Evolutionary conservation across 2,329 filamentous ascomycete species (phyloP), one percentile per base, ranked within the genome.

Genomic region (Stemphylium lycopersici): DNA sequence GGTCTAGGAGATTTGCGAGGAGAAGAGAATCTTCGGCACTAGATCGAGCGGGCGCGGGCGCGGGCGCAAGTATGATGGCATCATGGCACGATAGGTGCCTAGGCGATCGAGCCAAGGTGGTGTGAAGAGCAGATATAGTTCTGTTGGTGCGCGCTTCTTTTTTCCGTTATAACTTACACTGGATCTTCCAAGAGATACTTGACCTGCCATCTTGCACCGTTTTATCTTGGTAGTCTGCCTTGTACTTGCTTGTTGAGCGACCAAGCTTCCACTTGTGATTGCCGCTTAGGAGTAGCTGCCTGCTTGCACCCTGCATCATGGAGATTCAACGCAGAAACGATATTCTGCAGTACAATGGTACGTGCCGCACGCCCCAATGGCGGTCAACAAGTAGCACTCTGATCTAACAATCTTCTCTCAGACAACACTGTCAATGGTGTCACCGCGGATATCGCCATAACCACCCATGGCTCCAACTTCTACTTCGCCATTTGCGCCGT

Each of bases 401-500:
- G 31, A 20, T 29, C 40, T 26, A 26, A 36, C 4, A 6, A 12
- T 37, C 3, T n/a, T 39, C 8, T 24, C 8, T 24, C 34, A 77
- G 76, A 62, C 58, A 76, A 77, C 55, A 77, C 76, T 12, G 78
- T 79, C 53, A 80, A 80, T 56, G 81, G 80, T 56, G 54, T 44
- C 6, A 68, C 63, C 2, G 80, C 80, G 13, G 78, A 87, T 65
- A 82, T 88, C 36, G 77, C 77, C 58, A 86, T 88, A 63, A 87
- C 84, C 10, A 76, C 71, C 15, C 83, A 74, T 65, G 87, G 84
- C 12, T 87, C 84, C 1, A 79, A 87, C 69, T 87, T 83, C 77
- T 87, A 87, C 66, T 89, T 82, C 74, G 76, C 86, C 6, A 81
- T 88, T 13, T 84, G 79, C 57, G 81, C 84, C 1, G 70, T 86